A percentile compares a stretch with the other conserved stretches of the same genome.
Conservation (phyloP, 306 rosid genomes). For the Rubus parviflorus region DNA sequence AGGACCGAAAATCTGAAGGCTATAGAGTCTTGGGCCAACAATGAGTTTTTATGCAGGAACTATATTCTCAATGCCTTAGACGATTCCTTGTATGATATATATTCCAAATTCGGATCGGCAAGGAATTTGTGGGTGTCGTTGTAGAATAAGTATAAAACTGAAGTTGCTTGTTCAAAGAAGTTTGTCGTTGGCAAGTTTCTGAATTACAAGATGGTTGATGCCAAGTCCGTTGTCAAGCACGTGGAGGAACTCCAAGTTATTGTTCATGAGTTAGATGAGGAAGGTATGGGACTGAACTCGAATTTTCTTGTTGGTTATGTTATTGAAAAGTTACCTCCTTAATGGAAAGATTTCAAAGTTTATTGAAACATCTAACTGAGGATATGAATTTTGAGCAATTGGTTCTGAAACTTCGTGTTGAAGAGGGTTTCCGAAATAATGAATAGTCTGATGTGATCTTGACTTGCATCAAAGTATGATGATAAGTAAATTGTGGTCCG, state of each 20-base stretch:
- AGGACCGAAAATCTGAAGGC: neutral
- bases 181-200: neutral
- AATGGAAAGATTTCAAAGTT: neutral
- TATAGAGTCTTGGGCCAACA: neutral
- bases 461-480: too few species aligned
- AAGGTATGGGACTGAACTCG: neutral
- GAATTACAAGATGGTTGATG: neutral
- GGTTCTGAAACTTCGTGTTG: neutral
- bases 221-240: neutral
- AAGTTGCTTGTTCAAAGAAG: neutral
- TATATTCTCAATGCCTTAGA: neutral
- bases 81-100: neutral
- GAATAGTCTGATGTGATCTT: neutral
- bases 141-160: neutral
- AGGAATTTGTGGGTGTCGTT: neutral
- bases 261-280: neutral
- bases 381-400: neutral
- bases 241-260: neutral
- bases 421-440: neutral
- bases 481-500: too few species aligned
- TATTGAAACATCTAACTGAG: neutral
- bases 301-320: neutral
- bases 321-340: neutral
- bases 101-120: neutral
- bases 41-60: neutral